A percentile compares a stretch with the other conserved stretches of the same genome.
Conservation (phyloP, 108 stramenopile species). For the Pinguiococcus pyrenoidosus region DNA sequence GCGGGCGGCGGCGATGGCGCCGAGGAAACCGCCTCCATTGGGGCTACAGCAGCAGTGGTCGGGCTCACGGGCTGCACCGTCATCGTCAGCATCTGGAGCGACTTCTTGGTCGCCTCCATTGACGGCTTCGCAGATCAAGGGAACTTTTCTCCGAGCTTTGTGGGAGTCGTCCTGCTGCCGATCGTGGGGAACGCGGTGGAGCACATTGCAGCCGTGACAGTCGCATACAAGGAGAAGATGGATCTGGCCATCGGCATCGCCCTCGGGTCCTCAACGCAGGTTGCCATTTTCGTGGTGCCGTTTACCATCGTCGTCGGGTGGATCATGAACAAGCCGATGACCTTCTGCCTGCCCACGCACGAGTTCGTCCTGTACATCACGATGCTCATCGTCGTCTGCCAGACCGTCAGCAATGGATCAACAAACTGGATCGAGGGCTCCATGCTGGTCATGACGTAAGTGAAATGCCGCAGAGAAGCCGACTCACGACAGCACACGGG, state of each 20-base stretch:
- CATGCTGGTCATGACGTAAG: no score
- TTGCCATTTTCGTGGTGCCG: slow-evolving; percentile 81
- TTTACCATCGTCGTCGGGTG: slow-evolving; percentile 78
- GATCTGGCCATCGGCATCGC: slow-evolving; percentile 89
- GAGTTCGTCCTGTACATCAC: slow-evolving; percentile 29
- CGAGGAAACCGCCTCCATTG: not conserved
- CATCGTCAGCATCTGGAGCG: slow-evolving; percentile 69
- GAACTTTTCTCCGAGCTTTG: slow-evolving; percentile 72
- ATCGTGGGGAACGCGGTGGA: slow-evolving; percentile 95
- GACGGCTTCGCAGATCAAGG: slow-evolving; percentile 69
- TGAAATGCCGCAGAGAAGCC: no score
- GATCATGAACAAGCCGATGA: slow-evolving; percentile 66
- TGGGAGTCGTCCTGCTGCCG: slow-evolving; percentile 80
- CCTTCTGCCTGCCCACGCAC: slow-evolving; percentile 65
- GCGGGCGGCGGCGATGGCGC: not conserved
- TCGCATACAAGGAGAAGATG: slow-evolving; percentile 86
- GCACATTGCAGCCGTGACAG: slow-evolving; percentile 80
- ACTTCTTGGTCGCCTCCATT: slow-evolving; percentile 82
- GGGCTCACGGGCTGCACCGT: slow-evolving; percentile 78
- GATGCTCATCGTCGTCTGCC: slow-evolving; percentile 1
- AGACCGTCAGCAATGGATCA: no score
- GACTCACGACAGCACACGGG: no score
- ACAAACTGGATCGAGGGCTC: no score
- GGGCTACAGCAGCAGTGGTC: slow-evolving; percentile 39
- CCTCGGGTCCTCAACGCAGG: slow-evolving; percentile 86